phyloP scores from a whole-genome alignment of 2,329 filamentous ascomycete genomes.

The Ophiostoma fasciatum region DNA sequence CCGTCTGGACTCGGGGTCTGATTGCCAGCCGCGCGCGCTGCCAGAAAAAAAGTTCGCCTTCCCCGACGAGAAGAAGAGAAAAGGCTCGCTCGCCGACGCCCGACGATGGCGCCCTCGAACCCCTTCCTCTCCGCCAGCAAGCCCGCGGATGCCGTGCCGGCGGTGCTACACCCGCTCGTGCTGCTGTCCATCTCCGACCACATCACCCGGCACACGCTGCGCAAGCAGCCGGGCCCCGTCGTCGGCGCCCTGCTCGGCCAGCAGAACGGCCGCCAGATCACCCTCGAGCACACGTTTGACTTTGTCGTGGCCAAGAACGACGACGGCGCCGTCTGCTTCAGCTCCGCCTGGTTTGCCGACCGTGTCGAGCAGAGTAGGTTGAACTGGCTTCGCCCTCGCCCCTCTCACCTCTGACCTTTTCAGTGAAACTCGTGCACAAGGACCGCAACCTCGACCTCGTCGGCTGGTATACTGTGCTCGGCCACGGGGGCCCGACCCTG shows the following conservation, averaged over 20 bases:
- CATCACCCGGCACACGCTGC: slow-evolving; percentile 77
- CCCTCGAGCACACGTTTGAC: slow-evolving; percentile 86
- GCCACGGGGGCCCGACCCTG: slow-evolving; percentile 53
- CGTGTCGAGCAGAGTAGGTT: slow-evolving; percentile 72
- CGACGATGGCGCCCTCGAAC: no score
- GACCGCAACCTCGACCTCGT: slow-evolving; percentile 70
- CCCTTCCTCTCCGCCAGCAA: no score
- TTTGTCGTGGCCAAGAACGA: slow-evolving; percentile 41
- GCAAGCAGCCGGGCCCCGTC: slow-evolving; percentile 59
- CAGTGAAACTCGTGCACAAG: slow-evolving; percentile 83
- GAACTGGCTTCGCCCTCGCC: background rate
- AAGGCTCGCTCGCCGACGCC: no score
- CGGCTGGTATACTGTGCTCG: slow-evolving; percentile 78
- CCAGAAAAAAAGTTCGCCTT: no score
- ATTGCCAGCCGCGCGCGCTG: no score
- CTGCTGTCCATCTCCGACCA: slow-evolving; percentile 95
- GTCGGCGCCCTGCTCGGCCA: slow-evolving; percentile 82
- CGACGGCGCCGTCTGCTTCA: slow-evolving; percentile 45
- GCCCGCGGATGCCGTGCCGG: no score
- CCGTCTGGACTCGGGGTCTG: no score
- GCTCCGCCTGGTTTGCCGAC: slow-evolving; percentile 57
- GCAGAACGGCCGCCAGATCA: slow-evolving; percentile 80
- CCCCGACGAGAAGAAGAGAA: no score
- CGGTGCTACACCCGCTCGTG: slow-evolving; percentile 82
- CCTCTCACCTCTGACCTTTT: no score